Evolutionary conservation across 768 basidiomycete genomes (phyloP).

Genomic region (Hydnomerulius pinastri): DNA sequence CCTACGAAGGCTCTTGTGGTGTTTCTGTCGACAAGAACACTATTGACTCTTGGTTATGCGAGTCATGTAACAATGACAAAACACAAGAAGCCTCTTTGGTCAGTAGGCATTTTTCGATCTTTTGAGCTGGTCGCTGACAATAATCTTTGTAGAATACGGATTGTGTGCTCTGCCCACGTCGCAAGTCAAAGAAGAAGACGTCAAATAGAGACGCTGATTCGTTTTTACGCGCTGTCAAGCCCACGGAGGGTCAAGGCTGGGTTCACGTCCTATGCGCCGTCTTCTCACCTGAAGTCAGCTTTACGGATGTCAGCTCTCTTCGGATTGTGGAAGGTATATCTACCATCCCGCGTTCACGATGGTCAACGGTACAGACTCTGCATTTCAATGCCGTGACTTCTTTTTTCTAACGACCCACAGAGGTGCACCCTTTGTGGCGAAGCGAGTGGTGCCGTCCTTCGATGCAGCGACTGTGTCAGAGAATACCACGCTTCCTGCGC

Average conservation of each 20-base stretch:
- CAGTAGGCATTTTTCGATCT: slow-evolving; percentile 22
- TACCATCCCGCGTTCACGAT: slow-evolving; percentile 66
- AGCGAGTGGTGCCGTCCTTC: slow-evolving; percentile 74
- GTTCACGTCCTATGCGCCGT: slow-evolving; percentile 88
- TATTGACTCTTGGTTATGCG: slow-evolving; percentile 81
- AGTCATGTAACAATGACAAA: slow-evolving; percentile 85
- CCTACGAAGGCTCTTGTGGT: slow-evolving; percentile 61
- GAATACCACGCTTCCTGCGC: slow-evolving; percentile 91
- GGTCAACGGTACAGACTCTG: slow-evolving; percentile 62
- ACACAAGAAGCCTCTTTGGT: slow-evolving; percentile 82
- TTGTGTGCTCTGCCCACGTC: slow-evolving; percentile 81
- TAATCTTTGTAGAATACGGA: slow-evolving; percentile 60
- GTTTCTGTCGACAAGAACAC: slow-evolving; percentile 62
- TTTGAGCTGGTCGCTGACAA: slow-evolving; percentile 2
- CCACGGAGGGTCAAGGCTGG: slow-evolving; percentile 94
- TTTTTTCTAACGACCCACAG: slow-evolving; percentile 40
- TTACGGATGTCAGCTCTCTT: slow-evolving; percentile 72
- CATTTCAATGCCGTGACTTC: not conserved
- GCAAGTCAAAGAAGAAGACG: slow-evolving; percentile 37
- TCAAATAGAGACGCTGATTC: slow-evolving; percentile 54
- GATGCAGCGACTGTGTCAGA: slow-evolving; percentile 78
- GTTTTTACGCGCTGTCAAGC: slow-evolving; percentile 79
- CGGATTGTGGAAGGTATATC: slow-evolving; percentile 87
- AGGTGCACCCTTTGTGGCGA: slow-evolving; percentile 75
- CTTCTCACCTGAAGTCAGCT: slow-evolving; percentile 83